These are phyloP conservation scores for Breynia disticha DNA, from an alignment of 441 rosid genomes.

Conservation along the genomic window DNA sequence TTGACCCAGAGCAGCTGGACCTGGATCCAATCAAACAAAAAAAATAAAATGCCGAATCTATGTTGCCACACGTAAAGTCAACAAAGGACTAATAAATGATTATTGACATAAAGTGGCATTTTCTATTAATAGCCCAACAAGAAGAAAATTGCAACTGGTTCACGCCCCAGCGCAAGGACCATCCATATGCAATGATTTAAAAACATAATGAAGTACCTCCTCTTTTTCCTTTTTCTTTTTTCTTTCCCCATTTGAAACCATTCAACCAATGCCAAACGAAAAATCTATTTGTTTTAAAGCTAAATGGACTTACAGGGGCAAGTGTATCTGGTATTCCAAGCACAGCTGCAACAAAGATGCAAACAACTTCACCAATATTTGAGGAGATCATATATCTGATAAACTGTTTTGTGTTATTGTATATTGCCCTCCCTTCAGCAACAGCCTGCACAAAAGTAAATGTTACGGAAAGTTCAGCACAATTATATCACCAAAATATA, in stretches of 20 bases:
- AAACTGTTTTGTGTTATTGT: constrained; percentile 97
- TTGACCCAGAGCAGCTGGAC: constrained; percentile 99
- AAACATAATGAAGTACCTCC: no score
- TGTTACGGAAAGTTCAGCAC: constrained; percentile 11
- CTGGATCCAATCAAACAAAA: constrained; percentile 28
- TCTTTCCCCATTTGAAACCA: no score
- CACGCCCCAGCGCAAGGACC: no score
- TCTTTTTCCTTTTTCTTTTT: no score
- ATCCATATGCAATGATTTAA: no score
- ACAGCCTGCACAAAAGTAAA: constrained; percentile 56
- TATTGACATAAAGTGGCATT: no score
- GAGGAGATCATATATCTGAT: constrained; percentile 99
- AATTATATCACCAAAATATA: background rate
- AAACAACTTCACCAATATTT: constrained; percentile 98
- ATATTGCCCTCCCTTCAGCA: constrained; percentile 99
- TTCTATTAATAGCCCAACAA: no score
- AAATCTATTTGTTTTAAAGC: background rate
- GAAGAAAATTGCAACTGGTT: no score
- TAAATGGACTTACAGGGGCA: constrained; percentile 80
- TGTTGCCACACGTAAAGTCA: background rate
- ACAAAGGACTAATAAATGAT: no score
- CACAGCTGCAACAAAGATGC: constrained; percentile 98
- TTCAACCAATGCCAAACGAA: no score
- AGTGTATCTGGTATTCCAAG: constrained; percentile 97
- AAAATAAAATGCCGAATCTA: constrained; percentile 6